Evolutionary conservation across 345 rosid species (phyloP).

Genomic region (Firmiana major): DNA sequence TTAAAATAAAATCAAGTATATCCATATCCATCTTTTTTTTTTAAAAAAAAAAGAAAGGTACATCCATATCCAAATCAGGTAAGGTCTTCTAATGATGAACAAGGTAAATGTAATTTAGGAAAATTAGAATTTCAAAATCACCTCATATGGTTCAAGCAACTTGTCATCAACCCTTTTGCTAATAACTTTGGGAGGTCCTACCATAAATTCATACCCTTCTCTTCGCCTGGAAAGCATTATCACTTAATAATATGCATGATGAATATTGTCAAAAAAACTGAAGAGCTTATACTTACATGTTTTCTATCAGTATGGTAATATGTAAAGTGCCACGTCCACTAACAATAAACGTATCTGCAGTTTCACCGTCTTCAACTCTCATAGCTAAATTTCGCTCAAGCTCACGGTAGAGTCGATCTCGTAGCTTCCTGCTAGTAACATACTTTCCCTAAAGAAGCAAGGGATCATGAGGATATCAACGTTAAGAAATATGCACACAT

Average conservation of each 20-base stretch:
- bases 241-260: conserved; percentile 22
- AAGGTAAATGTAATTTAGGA: background rate
- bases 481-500: background rate
- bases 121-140: conserved; percentile 25
- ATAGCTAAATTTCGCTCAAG: conserved; percentile 94
- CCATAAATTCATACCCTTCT: conserved; percentile 99
- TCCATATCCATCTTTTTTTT: background rate
- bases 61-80: background rate
- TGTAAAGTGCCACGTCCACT: conserved; percentile 98
- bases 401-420: conserved; percentile 89
- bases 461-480: background rate
- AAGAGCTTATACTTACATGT: conserved; percentile 56
- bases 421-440: conserved; percentile 90
- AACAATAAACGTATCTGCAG: conserved; percentile 85
- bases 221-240: conserved; percentile 69
- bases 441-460: conserved; percentile 69
- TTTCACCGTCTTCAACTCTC: conserved; percentile 98
- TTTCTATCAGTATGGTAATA: conserved; percentile 90
- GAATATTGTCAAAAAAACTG: conserved; percentile 19
- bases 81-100: background rate
- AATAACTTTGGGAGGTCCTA: conserved; percentile 97
- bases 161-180: conserved; percentile 71
- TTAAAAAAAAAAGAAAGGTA: no score
- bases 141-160: conserved; percentile 89
- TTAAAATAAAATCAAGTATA: background rate